A percentile compares a stretch with the other conserved stretches of the same genome.
Evolutionary conservation across 164 flowering plant species (phyloP).

Genomic region (Magnolia officinalis): DNA sequence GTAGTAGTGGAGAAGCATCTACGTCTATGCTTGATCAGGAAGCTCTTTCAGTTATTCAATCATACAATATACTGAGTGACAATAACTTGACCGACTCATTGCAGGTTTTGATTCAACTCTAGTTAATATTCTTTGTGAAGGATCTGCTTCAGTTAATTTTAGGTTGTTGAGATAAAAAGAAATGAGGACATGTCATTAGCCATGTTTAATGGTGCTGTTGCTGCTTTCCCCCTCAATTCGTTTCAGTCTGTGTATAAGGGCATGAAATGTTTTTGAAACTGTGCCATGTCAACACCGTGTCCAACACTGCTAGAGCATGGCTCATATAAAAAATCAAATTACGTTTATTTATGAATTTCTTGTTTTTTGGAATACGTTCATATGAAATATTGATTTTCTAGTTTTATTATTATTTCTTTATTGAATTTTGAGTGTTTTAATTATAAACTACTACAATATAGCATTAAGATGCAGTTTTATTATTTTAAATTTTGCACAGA

Average conservation of each 20-base stretch:
- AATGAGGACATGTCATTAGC: neutral
- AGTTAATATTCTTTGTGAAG: slow-evolving; percentile 3
- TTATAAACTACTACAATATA: neutral
- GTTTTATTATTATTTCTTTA: neutral
- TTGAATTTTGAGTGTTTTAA: neutral
- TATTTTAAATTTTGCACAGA: too few relatives aligned
- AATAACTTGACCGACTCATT: slow-evolving; percentile 43
- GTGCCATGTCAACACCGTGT: neutral
- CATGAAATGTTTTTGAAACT: neutral
- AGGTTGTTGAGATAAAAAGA: neutral
- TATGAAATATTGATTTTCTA: too few relatives aligned
- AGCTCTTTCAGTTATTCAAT: slow-evolving; percentile 49
- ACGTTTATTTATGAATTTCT: neutral
- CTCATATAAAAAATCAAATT: neutral
- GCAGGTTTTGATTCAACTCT: slow-evolving; percentile 49
- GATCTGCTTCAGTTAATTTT: neutral
- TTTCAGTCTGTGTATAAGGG: neutral
- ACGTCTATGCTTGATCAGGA: slow-evolving; percentile 61
- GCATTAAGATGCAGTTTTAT: neutral
- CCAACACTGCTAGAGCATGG: neutral
- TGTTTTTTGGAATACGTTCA: neutral
- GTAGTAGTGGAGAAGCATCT: slow-evolving; percentile 26
- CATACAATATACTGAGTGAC: slow-evolving; percentile 38
- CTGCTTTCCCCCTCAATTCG: neutral
- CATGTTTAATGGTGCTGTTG: neutral